A percentile compares a stretch with the other conserved stretches of the same genome.
Evolutionary conservation across 495 filamentous ascomycete species (phyloP).

Genomic region (Schizothecium vesticola): DNA sequence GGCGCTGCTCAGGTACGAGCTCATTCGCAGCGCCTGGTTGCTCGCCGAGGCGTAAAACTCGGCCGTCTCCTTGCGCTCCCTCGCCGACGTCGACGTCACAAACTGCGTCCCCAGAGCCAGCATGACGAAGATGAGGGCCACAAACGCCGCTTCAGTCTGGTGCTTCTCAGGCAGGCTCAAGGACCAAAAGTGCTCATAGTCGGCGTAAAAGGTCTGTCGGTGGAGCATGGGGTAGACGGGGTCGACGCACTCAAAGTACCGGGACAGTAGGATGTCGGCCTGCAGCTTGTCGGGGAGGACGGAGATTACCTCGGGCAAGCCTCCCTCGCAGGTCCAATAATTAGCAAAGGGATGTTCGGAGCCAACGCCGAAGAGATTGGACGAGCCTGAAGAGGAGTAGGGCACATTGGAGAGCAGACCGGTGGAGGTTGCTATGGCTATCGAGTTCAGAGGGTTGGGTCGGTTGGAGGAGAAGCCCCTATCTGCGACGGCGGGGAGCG

Average conservation of each 20-base stretch:
- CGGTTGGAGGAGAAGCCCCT: conserved; percentile 35
- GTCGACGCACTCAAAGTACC: conserved; percentile 70
- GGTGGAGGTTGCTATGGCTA: conserved; percentile 45
- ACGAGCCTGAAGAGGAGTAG: conserved; percentile 54
- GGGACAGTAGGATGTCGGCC: conserved; percentile 61
- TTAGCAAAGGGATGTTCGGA: conserved; percentile 66
- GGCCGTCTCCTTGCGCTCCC: conserved; percentile 59
- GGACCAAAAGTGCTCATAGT: conserved; percentile 68
- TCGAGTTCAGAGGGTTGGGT: conserved; percentile 34
- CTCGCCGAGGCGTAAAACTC: conserved; percentile 72
- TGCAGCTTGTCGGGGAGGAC: conserved; percentile 66
- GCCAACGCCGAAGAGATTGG: conserved; percentile 64
- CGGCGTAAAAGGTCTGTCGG: conserved; percentile 58
- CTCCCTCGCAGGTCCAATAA: conserved; percentile 71
- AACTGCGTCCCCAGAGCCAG: conserved; percentile 71
- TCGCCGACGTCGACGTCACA: conserved; percentile 49
- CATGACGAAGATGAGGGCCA: conserved; percentile 63
- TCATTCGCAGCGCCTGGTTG: conserved; percentile 62
- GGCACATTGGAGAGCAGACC: conserved; percentile 64
- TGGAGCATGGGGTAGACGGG: conserved; percentile 70
- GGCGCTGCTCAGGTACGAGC: conserved; percentile 62
- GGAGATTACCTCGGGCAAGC: conserved; percentile 62
- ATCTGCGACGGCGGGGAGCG: conserved; percentile 44
- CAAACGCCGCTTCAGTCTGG: conserved; percentile 51
- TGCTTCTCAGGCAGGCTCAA: conserved; percentile 45